Evolutionary conservation across 2,329 filamentous ascomycete genomes (phyloP), one percentile per base, ranked within the genome.

Genomic region (Boeremia lycopersici): DNA sequence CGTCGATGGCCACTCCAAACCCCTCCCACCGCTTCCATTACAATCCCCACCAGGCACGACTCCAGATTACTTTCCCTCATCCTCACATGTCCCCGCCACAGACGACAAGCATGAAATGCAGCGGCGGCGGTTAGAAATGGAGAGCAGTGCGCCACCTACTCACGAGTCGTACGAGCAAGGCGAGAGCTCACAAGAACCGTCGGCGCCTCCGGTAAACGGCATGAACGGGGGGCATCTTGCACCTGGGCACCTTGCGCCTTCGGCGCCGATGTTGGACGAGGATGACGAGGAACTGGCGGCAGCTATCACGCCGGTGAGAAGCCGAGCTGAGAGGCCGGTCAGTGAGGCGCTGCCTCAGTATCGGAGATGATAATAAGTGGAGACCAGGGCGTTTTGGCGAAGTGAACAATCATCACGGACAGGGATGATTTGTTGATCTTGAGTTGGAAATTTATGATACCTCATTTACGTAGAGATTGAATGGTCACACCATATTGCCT

Each of bases 91-190:
- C 2, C 73, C 59, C 59, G 70, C 76, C 3, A 78, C 75, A 12
- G 90, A 95, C 50, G 93, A 96, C 72, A 95, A 96, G 72, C 86
- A 88, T 63, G 91, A 96, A 70, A 77, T 91, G 6, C 89, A 93
- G 45, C 67, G 76, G 13, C 70, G 72, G 8, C 67, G 75, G 42
- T 61, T 80, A 4, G 67, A 77, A 58, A 62, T 74, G 57, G 75
- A 77, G 39, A 68, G 70, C 8, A 80, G 78, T 34, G 76, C 75
- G 4, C 78, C 79, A 2, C 62, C 53, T 2, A 63, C 68, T 4
- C 57, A 64, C 10, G 34, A 11, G 1, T 53, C 63, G 2, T 58
- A 63, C 11, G 67, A 68, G 23, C 64, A 67, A 11, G 60, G 50
- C 6, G 64, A 55, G 15, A 41, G 57, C 13, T 61, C 62, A 6